A percentile compares a stretch with the other conserved stretches of the same genome.
phyloP scores from a whole-genome alignment of 176 grass and related monocot species.

The Oryza brachyantha region DNA sequence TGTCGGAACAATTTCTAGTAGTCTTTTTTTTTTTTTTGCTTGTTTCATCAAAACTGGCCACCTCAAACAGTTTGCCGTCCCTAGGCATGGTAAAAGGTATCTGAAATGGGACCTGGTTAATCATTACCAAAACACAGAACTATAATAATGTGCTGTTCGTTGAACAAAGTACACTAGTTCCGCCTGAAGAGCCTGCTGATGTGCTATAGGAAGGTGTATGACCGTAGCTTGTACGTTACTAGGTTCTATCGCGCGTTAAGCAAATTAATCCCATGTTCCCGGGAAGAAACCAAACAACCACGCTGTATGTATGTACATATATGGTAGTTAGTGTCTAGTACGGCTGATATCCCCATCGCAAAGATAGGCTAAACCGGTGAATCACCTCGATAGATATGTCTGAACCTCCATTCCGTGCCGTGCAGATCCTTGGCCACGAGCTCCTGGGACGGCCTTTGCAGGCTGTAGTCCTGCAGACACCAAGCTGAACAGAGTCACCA shows the following conservation, averaged over 20 bases:
- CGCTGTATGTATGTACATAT: slow-evolving; percentile 1
- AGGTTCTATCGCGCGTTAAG: background rate
- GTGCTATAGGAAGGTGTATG: background rate
- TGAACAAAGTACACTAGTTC: background rate
- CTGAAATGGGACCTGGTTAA: background rate
- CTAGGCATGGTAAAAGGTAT: background rate
- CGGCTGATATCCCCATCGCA: background rate
- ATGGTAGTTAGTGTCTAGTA: background rate
- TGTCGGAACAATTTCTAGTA: background rate
- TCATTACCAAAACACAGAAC: background rate
- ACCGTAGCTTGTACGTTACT: background rate
- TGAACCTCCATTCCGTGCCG: slow-evolving; percentile 80
- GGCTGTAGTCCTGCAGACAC: slow-evolving; percentile 58
- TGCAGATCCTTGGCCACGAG: slow-evolving; percentile 91
- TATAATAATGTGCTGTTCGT: background rate
- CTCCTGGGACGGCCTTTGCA: slow-evolving; percentile 84
- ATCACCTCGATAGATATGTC: slow-evolving; percentile 81
- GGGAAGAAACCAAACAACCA: background rate
- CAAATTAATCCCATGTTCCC: background rate
- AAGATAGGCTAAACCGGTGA: background rate
- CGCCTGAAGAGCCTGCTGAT: background rate
- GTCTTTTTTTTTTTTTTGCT: background rate
- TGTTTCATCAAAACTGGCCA: slow-evolving; percentile 5
- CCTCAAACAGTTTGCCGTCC: background rate
- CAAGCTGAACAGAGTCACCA: slow-evolving; percentile 23